Evolutionary conservation across 129 eudicot species (phyloP), one percentile per base, ranked within the genome.

Genomic region (Centaurea solstitialis): DNA sequence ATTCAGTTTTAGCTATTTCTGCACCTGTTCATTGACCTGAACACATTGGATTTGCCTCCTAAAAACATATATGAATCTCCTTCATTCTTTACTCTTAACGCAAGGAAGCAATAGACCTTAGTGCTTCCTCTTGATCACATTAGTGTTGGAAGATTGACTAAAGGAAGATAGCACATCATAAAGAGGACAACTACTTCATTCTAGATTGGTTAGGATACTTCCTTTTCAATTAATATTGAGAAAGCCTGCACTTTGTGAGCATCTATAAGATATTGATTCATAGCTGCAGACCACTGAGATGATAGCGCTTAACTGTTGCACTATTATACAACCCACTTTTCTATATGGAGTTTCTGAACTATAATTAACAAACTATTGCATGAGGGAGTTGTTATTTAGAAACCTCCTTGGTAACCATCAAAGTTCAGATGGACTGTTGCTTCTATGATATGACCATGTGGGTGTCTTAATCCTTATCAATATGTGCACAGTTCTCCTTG

Each of bases 151-250:
- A 70, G 74, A 17, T 6, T 70, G 50, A 28, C 74, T 70, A 70
- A 70, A 70, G 21, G 74, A 7, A 37, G 74, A 70, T 70, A 35
- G 53, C 74, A 70, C 37, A 70, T 70, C 74, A 33, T 35, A 70
- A 28, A 70, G 5, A 50, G 21, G 62, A 15, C 62, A 15, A 50
- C 7, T 7, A 50, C 62, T 50, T 50, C 20, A 6, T 50, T 50
- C 62, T 50, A 15, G 21, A 15, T 15, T 50, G 62, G 62, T 50
- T 50, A 15, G 62, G 62, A 50, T 15, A 50, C 62, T 50, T 15
- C n/a, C 21, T 50, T 50, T 50, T 21, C 21, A 15, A 50, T 50
- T 50, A 50, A 50, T 7, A 50, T 15, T 50, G 62, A 50, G 62
- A n/a, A n/a, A 50, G 62, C 20, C 6, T 15, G 0, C 20, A 0